Conservation (phyloP, 148 eudicot species). For the Drosera capensis region DNA sequence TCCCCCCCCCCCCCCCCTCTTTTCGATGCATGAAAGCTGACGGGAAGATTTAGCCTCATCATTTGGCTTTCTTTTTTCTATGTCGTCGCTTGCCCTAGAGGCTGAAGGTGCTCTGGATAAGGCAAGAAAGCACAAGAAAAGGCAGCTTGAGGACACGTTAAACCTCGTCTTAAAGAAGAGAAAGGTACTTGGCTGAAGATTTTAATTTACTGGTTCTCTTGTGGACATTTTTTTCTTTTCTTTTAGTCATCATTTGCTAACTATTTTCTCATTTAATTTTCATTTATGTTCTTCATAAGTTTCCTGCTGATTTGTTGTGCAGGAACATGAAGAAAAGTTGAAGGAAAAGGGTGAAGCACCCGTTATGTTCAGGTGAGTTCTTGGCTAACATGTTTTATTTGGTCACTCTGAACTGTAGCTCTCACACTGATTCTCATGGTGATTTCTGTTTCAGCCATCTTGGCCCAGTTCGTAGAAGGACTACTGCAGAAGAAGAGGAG, state of each 20-base stretch:
- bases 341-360: constrained; percentile 92
- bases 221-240: too few species aligned
- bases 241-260: too few species aligned
- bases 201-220: too few species aligned
- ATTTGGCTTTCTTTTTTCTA: constrained; percentile 1
- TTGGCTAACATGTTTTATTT: too few species aligned
- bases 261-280: too few species aligned
- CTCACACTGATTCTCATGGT: too few species aligned
- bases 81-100: constrained; percentile 59
- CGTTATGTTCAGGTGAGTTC: constrained; percentile 81
- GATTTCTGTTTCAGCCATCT: constrained; percentile 59
- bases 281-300: too few species aligned
- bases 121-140: constrained; percentile 96
- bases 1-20: too few species aligned
- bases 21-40: neutral
- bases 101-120: constrained; percentile 98
- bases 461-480: constrained; percentile 63
- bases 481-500: constrained; percentile 78
- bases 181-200: too few species aligned
- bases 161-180: constrained; percentile 78
- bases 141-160: constrained; percentile 89
- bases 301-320: too few species aligned
- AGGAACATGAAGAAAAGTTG: constrained; percentile 94
- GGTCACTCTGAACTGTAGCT: too few species aligned
- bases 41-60: neutral